Evolutionary conservation across 2,329 filamentous ascomycete species (phyloP).

Genomic region (Hypocrella siamensis): DNA sequence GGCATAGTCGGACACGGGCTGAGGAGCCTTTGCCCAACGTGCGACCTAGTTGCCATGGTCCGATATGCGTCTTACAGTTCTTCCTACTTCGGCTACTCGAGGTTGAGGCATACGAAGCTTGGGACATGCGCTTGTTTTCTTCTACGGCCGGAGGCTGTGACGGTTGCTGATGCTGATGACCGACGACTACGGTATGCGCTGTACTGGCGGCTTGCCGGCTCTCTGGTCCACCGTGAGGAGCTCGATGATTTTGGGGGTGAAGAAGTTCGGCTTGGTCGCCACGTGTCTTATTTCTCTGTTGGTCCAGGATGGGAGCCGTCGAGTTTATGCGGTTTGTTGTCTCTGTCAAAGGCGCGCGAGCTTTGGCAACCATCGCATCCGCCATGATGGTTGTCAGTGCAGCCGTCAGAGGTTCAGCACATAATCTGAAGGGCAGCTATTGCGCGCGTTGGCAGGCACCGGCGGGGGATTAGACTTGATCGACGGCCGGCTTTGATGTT

Average conservation of each 20-base stretch:
- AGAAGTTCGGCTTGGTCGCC: constrained; percentile 9
- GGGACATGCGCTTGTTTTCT: constrained; percentile 21
- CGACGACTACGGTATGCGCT: neutral
- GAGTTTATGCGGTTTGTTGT: constrained; percentile 31
- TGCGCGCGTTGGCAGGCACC: constrained; percentile 4
- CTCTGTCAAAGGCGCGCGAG: constrained; percentile 28
- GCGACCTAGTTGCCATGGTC: constrained; percentile 83
- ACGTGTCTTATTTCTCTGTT: constrained; percentile 14
- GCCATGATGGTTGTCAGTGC: constrained; percentile 11
- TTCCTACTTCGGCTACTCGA: constrained; percentile 23
- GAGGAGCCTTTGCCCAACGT: constrained; percentile 84
- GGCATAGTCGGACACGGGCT: constrained; percentile 71
- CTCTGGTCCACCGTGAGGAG: constrained; percentile 1
- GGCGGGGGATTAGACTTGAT: too few relatives aligned
- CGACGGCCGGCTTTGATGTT: too few relatives aligned
- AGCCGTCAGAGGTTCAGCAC: constrained; percentile 14
- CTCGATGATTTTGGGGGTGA: constrained; percentile 4
- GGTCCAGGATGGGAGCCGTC: constrained; percentile 12
- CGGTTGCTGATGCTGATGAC: constrained; percentile 6
- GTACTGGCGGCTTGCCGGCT: neutral
- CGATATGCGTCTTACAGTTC: constrained; percentile 58
- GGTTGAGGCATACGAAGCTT: constrained; percentile 24
- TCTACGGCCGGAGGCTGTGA: constrained; percentile 16
- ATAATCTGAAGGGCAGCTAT: constrained; percentile 13
- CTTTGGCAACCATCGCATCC: constrained; percentile 14